Percentiles rank a stretch among this genome's conserved stretches.
These are phyloP conservation scores for Solanum clarkiae DNA, from an alignment of 257 asterid genomes.

Conservation along the genomic window DNA sequence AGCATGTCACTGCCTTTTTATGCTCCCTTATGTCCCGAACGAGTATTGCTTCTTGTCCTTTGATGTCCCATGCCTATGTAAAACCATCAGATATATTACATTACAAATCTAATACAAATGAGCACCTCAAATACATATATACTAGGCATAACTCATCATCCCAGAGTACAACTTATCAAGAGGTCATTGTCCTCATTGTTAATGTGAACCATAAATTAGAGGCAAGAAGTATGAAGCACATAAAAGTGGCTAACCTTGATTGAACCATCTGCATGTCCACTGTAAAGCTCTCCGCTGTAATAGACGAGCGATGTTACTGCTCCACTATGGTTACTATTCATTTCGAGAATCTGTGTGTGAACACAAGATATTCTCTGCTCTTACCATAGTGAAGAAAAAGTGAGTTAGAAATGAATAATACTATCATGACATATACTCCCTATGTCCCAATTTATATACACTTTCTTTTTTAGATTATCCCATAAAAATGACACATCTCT, in stretches of 20 bases:
- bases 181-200: background rate
- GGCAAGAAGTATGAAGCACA: background rate
- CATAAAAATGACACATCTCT: background rate
- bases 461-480: background rate
- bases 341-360: constrained; percentile 75
- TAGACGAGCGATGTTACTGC: constrained; percentile 77
- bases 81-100: background rate
- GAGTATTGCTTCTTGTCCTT: constrained; percentile 62
- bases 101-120: background rate
- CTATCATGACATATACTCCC: background rate
- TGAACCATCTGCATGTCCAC: constrained; percentile 88
- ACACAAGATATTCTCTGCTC: constrained; percentile 91
- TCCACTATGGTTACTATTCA: constrained; percentile 41
- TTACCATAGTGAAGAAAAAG: background rate
- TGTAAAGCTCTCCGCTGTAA: constrained; percentile 64
- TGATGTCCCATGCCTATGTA: constrained; percentile 72
- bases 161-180: background rate
- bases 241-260: constrained; percentile 41
- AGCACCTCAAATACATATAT: background rate
- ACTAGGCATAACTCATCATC: background rate
- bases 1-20: constrained; percentile 67
- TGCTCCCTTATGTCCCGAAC: constrained; percentile 47
- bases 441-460: background rate
- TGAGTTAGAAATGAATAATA: background rate
- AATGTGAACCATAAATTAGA: background rate